phyloP scores from a whole-genome alignment of 345 rosid genomes.

The Populus nigra region DNA sequence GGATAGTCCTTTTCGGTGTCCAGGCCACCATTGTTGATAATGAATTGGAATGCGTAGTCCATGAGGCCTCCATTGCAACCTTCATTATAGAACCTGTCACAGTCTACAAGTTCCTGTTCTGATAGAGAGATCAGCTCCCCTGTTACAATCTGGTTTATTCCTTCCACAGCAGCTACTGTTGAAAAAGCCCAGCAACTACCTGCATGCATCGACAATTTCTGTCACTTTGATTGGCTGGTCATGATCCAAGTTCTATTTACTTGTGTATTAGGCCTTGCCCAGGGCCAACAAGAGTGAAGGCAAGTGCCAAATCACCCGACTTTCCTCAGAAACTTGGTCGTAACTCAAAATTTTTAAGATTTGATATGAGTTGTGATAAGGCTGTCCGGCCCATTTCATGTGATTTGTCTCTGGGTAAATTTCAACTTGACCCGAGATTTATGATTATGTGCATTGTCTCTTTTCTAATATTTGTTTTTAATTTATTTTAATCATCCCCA shows the following conservation, averaged over 20 bases:
- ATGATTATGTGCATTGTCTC: no score
- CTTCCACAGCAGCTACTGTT: conserved; percentile 24
- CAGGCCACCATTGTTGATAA: conserved; percentile 22
- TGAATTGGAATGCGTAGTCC: conserved; percentile 29
- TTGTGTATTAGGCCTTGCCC: not conserved
- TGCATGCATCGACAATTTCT: not conserved
- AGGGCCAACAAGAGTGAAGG: not conserved
- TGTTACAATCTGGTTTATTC: conserved; percentile 17
- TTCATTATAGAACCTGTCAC: conserved; percentile 17
- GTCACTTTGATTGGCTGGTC: not conserved
- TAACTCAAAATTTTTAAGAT: not conserved
- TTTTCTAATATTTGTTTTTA: no score
- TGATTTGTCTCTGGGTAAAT: not conserved
- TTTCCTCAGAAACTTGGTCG: not conserved
- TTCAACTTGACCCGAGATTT: no score
- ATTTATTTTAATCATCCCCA: no score
- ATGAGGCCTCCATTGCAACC: conserved; percentile 29
- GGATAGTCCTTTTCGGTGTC: conserved; percentile 24
- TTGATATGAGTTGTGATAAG: not conserved
- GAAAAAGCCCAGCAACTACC: conserved; percentile 26
- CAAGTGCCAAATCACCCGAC: not conserved
- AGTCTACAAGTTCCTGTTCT: conserved; percentile 26
- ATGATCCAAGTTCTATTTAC: not conserved
- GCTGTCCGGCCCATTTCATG: not conserved
- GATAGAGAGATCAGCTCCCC: conserved; percentile 19